Conservation (phyloP, 768 basidiomycete species). For the Lentinula sp. region DNA sequence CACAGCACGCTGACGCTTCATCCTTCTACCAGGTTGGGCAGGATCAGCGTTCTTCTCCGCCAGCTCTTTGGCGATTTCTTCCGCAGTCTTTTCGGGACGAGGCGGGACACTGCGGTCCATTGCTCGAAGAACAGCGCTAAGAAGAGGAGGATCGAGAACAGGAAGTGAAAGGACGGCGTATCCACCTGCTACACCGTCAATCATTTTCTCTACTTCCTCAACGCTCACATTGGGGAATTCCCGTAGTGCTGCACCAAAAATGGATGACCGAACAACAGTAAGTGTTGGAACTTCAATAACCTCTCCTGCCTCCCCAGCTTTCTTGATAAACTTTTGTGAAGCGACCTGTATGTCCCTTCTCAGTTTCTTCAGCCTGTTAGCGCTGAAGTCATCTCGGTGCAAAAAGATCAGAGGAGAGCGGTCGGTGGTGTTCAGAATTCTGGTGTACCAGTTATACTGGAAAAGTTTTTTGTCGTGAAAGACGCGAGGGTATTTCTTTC, state of each 20-base stretch:
- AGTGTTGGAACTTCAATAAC: conserved; percentile 41
- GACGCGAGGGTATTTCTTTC: conserved; percentile 54
- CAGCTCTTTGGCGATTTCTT: conserved; percentile 41
- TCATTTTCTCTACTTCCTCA: conserved; percentile 42
- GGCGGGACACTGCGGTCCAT: conserved; percentile 63
- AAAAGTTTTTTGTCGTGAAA: conserved; percentile 75
- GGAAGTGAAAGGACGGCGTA: conserved; percentile 64
- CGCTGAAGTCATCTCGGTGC: conserved; percentile 69
- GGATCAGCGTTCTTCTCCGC: conserved; percentile 58
- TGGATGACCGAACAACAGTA: conserved; percentile 67
- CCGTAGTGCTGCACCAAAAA: conserved; percentile 74
- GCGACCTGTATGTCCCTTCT: conserved; percentile 63
- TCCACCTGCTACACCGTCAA: conserved; percentile 49
- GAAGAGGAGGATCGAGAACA: conserved; percentile 64
- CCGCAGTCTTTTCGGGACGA: conserved; percentile 45
- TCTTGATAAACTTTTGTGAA: conserved; percentile 31
- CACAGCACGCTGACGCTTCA: conserved; percentile 50
- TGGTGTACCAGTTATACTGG: conserved; percentile 75
- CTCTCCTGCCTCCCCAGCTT: conserved; percentile 22
- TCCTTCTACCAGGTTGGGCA: conserved; percentile 62
- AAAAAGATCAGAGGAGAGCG: conserved; percentile 68
- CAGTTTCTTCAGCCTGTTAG: conserved; percentile 59
- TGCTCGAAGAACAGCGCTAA: conserved; percentile 59
- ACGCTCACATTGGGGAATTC: conserved; percentile 48
- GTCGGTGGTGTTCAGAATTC: conserved; percentile 54